Conservation (phyloP, 1,284 basidiomycete genomes). For the Ceratobasidium papillatum region DNA sequence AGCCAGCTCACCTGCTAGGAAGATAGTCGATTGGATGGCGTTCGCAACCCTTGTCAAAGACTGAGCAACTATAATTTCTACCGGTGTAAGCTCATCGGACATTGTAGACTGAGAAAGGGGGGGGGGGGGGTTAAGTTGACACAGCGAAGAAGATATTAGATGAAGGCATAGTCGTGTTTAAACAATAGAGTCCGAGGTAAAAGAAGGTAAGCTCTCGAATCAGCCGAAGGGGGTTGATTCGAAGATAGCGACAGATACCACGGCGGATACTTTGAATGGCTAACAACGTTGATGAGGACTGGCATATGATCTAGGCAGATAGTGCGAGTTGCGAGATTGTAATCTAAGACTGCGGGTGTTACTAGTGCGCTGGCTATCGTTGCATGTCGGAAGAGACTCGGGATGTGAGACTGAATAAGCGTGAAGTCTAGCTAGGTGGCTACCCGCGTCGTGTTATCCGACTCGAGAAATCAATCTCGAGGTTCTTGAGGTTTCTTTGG, state of each 20-base stretch:
- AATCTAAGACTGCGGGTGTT: slow-evolving; percentile 25
- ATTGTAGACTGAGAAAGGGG: not conserved
- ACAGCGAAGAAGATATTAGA: not conserved
- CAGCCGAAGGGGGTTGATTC: not conserved
- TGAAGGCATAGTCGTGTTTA: not conserved
- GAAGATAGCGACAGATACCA: not conserved
- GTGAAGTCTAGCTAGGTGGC: slow-evolving; percentile 7
- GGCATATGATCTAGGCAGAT: not conserved
- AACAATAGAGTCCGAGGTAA: not conserved
- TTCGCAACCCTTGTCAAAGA: not conserved
- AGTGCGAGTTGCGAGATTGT: not conserved
- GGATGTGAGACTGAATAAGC: not conserved
- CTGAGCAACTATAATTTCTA: not conserved
- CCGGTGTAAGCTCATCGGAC: not conserved
- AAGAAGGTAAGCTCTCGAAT: not conserved
- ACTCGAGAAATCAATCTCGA: not conserved
- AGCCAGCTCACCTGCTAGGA: slow-evolving; percentile 1
- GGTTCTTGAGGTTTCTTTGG: not conserved
- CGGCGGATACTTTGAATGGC: not conserved
- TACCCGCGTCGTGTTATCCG: slow-evolving; percentile 7
- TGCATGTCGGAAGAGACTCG: not conserved
- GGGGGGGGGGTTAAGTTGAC: not conserved
- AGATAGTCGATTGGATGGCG: slow-evolving; percentile 1
- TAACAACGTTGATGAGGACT: not conserved
- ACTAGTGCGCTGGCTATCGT: not conserved